These are phyloP conservation scores for Pythium sp. DNA, from an alignment of 352 stramenopile genomes.

Conservation along the genomic window DNA sequence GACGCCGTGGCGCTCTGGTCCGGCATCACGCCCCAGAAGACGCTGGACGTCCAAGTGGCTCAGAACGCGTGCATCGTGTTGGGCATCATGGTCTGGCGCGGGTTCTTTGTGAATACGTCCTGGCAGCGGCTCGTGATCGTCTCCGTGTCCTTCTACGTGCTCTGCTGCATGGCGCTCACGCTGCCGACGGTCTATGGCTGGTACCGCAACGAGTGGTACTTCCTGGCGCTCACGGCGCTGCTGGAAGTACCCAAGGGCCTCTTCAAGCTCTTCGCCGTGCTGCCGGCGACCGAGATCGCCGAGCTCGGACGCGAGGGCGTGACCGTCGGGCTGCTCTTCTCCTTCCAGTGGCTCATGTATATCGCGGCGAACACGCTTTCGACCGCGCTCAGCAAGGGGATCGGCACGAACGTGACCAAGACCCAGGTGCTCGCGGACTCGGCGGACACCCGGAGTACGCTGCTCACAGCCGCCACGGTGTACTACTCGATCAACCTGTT, in stretches of 20 bases:
- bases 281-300: conserved; percentile 52
- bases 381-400: conserved; percentile 24
- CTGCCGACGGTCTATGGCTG: conserved; percentile 34
- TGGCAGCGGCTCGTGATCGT: conserved; percentile 38
- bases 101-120: conserved; percentile 31
- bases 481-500: conserved; percentile 35
- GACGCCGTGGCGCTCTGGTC: conserved; percentile 37
- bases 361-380: conserved; percentile 27
- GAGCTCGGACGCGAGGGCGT: conserved; percentile 49
- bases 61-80: conserved; percentile 28
- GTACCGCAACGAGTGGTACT: conserved; percentile 42
- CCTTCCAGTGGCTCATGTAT: conserved; percentile 39
- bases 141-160: conserved; percentile 28
- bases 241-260: conserved; percentile 36
- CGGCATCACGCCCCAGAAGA: conserved; percentile 20
- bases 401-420: conserved; percentile 21
- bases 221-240: conserved; percentile 25
- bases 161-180: conserved; percentile 28
- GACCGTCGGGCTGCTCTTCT: conserved; percentile 48
- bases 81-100: conserved; percentile 39
- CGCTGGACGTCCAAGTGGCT: conserved; percentile 24
- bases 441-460: conserved; percentile 19
- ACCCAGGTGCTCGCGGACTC: conserved; percentile 26
- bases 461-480: conserved; percentile 19
- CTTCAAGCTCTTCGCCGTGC: conserved; percentile 37